phyloP scores from a whole-genome alignment of 192 early-diverging fungal species.

The Entomortierella beljakovae region DNA sequence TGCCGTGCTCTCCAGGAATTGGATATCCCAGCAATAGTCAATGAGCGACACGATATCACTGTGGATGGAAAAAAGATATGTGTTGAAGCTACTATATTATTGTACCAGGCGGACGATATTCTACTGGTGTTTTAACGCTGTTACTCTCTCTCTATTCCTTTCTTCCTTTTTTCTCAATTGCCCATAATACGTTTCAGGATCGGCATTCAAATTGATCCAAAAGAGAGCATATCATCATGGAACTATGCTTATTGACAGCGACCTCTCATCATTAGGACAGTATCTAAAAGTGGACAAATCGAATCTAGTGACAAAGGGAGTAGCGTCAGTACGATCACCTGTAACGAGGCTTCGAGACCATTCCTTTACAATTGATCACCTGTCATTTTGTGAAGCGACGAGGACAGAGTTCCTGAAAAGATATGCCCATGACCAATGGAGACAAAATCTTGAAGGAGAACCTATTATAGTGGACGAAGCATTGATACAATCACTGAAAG shows the following conservation, averaged over 20 bases:
- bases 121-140: conserved; percentile 10
- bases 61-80: conserved; percentile 82
- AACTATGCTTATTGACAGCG: conserved; percentile 96
- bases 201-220: conserved; percentile 92
- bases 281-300: conserved; percentile 55
- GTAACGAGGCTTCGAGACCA: conserved; percentile 87
- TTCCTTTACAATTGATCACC: conserved; percentile 86
- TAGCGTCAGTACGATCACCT: conserved; percentile 88
- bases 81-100: too few species aligned
- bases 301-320: conserved; percentile 85
- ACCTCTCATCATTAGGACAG: conserved; percentile 63
- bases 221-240: conserved; percentile 94
- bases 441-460: conserved; percentile 40
- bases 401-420: conserved; percentile 73
- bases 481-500: conserved; percentile 23
- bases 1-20: conserved; percentile 77
- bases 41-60: conserved; percentile 90
- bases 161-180: conserved; percentile 3
- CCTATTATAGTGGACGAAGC: conserved; percentile 27
- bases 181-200: conserved; percentile 80
- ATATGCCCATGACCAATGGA: conserved; percentile 57
- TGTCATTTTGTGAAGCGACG: conserved; percentile 83
- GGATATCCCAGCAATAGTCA: conserved; percentile 85
- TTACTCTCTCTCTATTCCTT: background rate
- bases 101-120: too few species aligned